These are phyloP conservation scores for Haplosporangium sp. DNA, from an alignment of 371 early-diverging fungal species.

Conservation along the genomic window DNA sequence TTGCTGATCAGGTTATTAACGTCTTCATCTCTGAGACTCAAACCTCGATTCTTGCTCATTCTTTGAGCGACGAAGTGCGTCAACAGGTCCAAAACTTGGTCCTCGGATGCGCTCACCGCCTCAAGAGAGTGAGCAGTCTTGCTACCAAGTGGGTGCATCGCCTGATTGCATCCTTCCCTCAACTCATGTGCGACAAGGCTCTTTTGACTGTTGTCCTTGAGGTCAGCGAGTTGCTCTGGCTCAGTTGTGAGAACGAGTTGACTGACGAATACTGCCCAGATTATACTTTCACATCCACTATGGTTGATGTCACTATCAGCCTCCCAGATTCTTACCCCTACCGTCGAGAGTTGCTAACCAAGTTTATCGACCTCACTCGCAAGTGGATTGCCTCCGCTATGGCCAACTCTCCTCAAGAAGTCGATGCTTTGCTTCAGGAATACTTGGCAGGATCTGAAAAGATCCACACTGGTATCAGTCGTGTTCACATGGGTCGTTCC, in stretches of 20 bases:
- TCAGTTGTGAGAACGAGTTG: slow-evolving; percentile 84
- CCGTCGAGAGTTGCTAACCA: slow-evolving; percentile 73
- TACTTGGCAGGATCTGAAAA: slow-evolving; percentile 73
- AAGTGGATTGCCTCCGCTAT: slow-evolving; percentile 76
- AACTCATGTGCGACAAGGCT: slow-evolving; percentile 76
- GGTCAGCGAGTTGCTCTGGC: slow-evolving; percentile 83
- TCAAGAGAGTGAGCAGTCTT: slow-evolving; percentile 72
- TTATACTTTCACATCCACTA: slow-evolving; percentile 76
- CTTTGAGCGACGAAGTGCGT: slow-evolving; percentile 59
- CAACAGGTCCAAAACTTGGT: slow-evolving; percentile 73
- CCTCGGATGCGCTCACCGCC: slow-evolving; percentile 74
- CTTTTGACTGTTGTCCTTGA: slow-evolving; percentile 77
- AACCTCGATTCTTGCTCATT: slow-evolving; percentile 60
- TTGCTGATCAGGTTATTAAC: slow-evolving; percentile 73
- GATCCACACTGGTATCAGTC: slow-evolving; percentile 60
- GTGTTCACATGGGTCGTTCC: slow-evolving; percentile 80
- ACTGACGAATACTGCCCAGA: slow-evolving; percentile 84
- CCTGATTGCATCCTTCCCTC: slow-evolving; percentile 74
- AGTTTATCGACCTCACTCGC: slow-evolving; percentile 70
- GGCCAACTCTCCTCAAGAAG: slow-evolving; percentile 64
- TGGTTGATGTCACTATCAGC: slow-evolving; percentile 75
- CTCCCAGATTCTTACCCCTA: slow-evolving; percentile 83
- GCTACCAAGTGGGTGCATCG: slow-evolving; percentile 69
- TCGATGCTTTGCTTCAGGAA: slow-evolving; percentile 74
- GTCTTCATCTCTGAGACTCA: slow-evolving; percentile 71